Percentiles rank a stretch among this genome's conserved stretches.
Evolutionary conservation across 805 yeast genomes (phyloP).

Genomic region (Barnettozyma siamensis): DNA sequence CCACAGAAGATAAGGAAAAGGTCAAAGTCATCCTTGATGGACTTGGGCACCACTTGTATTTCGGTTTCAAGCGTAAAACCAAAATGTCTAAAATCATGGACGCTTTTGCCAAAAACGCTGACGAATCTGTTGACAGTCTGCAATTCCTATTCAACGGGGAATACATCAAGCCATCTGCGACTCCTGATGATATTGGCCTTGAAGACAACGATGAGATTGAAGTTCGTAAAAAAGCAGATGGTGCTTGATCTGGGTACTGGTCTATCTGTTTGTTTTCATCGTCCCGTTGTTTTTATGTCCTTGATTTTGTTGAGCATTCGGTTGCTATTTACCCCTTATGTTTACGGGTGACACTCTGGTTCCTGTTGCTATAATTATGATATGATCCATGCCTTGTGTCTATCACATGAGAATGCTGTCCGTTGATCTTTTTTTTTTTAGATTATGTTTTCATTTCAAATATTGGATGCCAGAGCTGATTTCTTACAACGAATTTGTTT

Average conservation of each 20-base stretch:
- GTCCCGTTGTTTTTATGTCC: no score
- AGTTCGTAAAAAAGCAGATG: slow-evolving; percentile 6
- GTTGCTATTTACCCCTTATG: no score
- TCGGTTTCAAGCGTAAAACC: slow-evolving; percentile 11
- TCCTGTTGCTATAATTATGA: no score
- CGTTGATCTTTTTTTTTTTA: no score
- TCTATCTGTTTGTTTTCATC: neutral
- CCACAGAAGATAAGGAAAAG: slow-evolving; percentile 4
- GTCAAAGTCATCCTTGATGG: slow-evolving; percentile 18
- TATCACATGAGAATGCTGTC: no score
- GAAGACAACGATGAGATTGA: slow-evolving; percentile 11
- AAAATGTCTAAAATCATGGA: slow-evolving; percentile 15
- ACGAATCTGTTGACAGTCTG: slow-evolving; percentile 2
- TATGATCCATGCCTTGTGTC: no score
- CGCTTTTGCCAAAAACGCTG: slow-evolving; percentile 10
- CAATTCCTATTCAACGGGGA: slow-evolving; percentile 11
- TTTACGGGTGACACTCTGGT: no score
- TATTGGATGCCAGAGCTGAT: no score
- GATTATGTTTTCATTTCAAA: no score
- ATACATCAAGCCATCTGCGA: neutral
- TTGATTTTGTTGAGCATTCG: no score
- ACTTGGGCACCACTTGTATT: slow-evolving; percentile 11
- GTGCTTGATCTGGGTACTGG: neutral
- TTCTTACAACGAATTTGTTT: no score
- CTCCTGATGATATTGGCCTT: slow-evolving; percentile 11